phyloP scores from a whole-genome alignment of 2,329 filamentous ascomycete species.

The Exophiala lecanii-corni region DNA sequence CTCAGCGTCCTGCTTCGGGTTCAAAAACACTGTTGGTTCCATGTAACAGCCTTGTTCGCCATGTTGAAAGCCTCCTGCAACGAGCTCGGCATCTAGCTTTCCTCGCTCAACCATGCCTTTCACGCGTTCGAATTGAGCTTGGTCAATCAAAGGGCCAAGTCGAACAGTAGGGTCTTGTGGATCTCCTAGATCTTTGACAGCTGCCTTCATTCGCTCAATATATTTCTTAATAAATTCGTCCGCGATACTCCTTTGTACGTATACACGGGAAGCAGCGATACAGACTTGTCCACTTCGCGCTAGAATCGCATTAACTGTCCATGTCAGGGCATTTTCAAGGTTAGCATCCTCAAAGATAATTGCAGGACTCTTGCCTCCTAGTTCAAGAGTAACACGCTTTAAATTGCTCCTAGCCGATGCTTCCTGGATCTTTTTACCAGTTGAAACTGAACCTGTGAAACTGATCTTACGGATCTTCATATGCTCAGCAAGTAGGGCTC shows the following conservation, averaged over 20 bases:
- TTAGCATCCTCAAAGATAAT: conserved; percentile 34
- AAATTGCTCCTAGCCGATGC: conserved; percentile 48
- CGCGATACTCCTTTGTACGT: conserved; percentile 57
- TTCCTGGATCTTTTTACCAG: conserved; percentile 57
- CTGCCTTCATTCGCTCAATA: conserved; percentile 30
- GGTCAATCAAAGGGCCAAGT: conserved; percentile 42
- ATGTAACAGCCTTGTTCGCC: conserved; percentile 35
- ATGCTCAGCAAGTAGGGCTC: conserved; percentile 54
- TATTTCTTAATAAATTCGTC: conserved; percentile 60
- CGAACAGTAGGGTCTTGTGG: conserved; percentile 58
- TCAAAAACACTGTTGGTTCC: conserved; percentile 34
- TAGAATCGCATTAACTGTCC: conserved; percentile 28
- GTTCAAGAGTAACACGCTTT: conserved; percentile 58
- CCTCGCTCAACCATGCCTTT: conserved; percentile 38
- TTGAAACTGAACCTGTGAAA: conserved; percentile 58
- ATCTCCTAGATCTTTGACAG: conserved; percentile 48
- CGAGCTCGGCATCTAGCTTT: conserved; percentile 35
- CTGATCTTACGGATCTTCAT: conserved; percentile 57
- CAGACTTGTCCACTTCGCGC: conserved; percentile 33
- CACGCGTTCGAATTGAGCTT: conserved; percentile 40
- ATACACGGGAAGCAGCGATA: conserved; percentile 47
- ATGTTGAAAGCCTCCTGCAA: conserved; percentile 31
- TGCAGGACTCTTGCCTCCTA: conserved; percentile 37
- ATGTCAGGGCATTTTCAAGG: conserved; percentile 30
- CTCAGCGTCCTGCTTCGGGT: conserved; percentile 31